phyloP scores from a whole-genome alignment of 1,139 yeast genomes.

The Kodamaea anthophila region DNA sequence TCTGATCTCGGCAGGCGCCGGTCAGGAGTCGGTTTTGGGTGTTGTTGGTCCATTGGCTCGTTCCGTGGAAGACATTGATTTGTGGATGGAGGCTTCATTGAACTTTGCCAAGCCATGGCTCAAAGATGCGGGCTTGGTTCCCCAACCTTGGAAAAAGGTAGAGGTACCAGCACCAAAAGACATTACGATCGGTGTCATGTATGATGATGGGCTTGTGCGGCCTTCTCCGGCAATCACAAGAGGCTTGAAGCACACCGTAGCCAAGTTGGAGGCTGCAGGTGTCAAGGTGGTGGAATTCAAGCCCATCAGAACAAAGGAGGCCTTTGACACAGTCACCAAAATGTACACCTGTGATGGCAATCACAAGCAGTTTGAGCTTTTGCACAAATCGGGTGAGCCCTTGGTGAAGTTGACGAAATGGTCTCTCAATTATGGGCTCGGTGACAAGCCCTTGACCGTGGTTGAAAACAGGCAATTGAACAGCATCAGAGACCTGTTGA shows the following conservation, averaged over 20 bases:
- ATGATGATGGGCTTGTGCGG: slow-evolving; percentile 34
- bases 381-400: slow-evolving; percentile 64
- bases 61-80: slow-evolving; percentile 56
- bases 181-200: slow-evolving; percentile 33
- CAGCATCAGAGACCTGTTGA: slow-evolving; percentile 45
- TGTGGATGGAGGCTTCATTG: slow-evolving; percentile 51
- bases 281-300: slow-evolving; percentile 30
- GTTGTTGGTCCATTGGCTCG: slow-evolving; percentile 62
- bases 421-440: slow-evolving; percentile 53
- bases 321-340: slow-evolving; percentile 44
- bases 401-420: slow-evolving; percentile 53
- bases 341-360: slow-evolving; percentile 60
- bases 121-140: slow-evolving; percentile 48
- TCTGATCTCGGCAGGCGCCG: slow-evolving; percentile 48
- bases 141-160: slow-evolving; percentile 59
- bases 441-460: slow-evolving; percentile 35
- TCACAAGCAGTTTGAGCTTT: slow-evolving; percentile 41
- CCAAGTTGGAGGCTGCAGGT: slow-evolving; percentile 15
- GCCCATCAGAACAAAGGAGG: slow-evolving; percentile 46
- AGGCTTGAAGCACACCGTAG: slow-evolving; percentile 16
- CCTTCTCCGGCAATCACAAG: slow-evolving; percentile 51
- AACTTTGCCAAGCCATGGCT: slow-evolving; percentile 68
- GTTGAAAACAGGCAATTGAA: slow-evolving; percentile 46
- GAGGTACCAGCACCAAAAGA: slow-evolving; percentile 22
- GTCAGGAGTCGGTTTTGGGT: slow-evolving; percentile 54